phyloP scores from a whole-genome alignment of 2,329 filamentous ascomycete species.

The Aureobasidium sp. region DNA sequence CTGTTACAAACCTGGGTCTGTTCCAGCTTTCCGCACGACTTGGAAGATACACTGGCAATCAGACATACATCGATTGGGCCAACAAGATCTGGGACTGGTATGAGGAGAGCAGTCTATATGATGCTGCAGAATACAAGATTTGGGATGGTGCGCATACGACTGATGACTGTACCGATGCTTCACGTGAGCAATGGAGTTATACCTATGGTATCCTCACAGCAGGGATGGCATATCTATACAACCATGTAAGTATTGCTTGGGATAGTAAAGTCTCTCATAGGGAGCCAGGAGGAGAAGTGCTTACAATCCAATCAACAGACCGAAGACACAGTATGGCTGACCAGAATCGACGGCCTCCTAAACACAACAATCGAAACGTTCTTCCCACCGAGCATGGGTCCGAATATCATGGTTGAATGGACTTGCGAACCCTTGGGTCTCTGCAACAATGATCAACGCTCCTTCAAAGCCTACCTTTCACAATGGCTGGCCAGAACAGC shows the following conservation, averaged over 20 bases:
- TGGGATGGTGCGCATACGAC: slow-evolving; percentile 61
- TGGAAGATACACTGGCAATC: slow-evolving; percentile 80
- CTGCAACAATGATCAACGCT: slow-evolving; percentile 77
- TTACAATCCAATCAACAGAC: too few relatives aligned
- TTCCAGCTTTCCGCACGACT: slow-evolving; percentile 71
- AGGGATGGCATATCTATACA: slow-evolving; percentile 19
- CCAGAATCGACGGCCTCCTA: slow-evolving; percentile 21
- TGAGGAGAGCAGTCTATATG: slow-evolving; percentile 54
- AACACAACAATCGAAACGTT: slow-evolving; percentile 41
- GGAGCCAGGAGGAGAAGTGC: too few relatives aligned
- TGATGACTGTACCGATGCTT: slow-evolving; percentile 55
- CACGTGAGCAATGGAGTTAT: slow-evolving; percentile 53
- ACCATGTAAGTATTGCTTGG: slow-evolving; percentile 9
- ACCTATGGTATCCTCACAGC: slow-evolving; percentile 44
- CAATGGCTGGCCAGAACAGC: slow-evolving; percentile 48
- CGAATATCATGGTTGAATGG: slow-evolving; percentile 69
- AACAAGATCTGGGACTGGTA: slow-evolving; percentile 70
- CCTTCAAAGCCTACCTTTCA: slow-evolving; percentile 76
- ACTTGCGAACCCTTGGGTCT: slow-evolving; percentile 67
- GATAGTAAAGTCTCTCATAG: too few relatives aligned
- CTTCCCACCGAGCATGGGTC: slow-evolving; percentile 55
- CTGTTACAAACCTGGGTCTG: slow-evolving; percentile 63
- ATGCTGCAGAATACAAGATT: slow-evolving; percentile 52
- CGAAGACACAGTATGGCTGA: slow-evolving; percentile 30
- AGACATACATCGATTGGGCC: slow-evolving; percentile 82